Evolutionary conservation across 2,329 filamentous ascomycete genomes (phyloP).

Genomic region (Chaetomium sp.): DNA sequence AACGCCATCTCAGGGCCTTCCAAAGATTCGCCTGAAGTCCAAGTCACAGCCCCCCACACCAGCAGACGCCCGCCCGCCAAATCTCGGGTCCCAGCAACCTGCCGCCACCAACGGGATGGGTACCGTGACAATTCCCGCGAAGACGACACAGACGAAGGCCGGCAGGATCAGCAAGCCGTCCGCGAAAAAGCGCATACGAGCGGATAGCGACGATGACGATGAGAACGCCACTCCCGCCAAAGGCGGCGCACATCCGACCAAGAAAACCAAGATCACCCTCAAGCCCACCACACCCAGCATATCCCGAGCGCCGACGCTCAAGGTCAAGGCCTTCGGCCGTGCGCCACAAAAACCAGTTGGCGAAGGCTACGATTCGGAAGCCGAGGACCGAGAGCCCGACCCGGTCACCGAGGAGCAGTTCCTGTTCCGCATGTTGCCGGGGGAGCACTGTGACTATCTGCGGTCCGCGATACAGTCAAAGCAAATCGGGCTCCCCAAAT

Average conservation of each 20-base stretch:
- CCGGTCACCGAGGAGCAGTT: slow-evolving; percentile 87
- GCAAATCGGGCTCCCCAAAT: slow-evolving; percentile 58
- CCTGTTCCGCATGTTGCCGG: slow-evolving; percentile 79
- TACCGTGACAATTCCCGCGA: slow-evolving; percentile 10
- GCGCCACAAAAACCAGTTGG: slow-evolving; percentile 65
- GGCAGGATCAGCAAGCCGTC: slow-evolving; percentile 55
- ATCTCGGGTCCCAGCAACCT: neutral
- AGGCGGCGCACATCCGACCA: slow-evolving; percentile 30
- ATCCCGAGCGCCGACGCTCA: slow-evolving; percentile 37
- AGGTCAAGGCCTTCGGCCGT: slow-evolving; percentile 47
- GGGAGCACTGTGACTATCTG: slow-evolving; percentile 79
- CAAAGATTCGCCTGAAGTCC: slow-evolving; percentile 23
- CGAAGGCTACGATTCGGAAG: slow-evolving; percentile 94
- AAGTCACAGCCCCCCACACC: slow-evolving; percentile 24
- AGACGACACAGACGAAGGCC: slow-evolving; percentile 48
- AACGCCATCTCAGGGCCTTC: slow-evolving; percentile 18
- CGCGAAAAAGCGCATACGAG: slow-evolving; percentile 55
- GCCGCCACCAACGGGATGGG: slow-evolving; percentile 14
- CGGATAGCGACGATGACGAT: slow-evolving; percentile 46
- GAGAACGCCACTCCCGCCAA: slow-evolving; percentile 29
- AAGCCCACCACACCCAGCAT: slow-evolving; percentile 28
- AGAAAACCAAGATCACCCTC: slow-evolving; percentile 49
- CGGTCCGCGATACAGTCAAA: slow-evolving; percentile 31
- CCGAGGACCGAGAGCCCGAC: slow-evolving; percentile 81
- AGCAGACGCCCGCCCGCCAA: slow-evolving; percentile 18